Base-by-base conservation (phyloP, 768 basidiomycete species). In the Boletus subcaerulescens region DNA sequence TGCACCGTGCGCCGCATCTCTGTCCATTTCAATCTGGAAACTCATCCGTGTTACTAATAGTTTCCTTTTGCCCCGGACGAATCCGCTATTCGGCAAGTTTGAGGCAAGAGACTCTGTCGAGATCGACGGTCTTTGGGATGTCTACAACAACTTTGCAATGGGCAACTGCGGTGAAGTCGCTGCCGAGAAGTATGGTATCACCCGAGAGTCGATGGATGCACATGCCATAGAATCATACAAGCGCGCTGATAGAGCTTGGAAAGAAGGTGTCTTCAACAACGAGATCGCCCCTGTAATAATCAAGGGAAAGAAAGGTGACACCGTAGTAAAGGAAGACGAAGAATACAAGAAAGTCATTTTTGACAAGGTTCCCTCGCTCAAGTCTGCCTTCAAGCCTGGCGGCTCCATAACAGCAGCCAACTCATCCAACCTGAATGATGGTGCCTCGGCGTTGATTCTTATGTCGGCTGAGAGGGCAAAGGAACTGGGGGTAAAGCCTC, bases 71-170 rank as follows among this genome's bases (percentile, higher is more conserved):
- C 89, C 91, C 42, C 89, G 92, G 42, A 80, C 84, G 50, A 91
- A 88, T 68, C 90, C 91, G 8, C 68, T 74, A 9, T 99, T 94
- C 62, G 97, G 97, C 58, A 92, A 96, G 75, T 86, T 95, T 73
- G 84, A 87, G 57, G 73, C 93, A 40, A 85, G 76, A 59, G 97
- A 98, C 72, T 89, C 95, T 14, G 80, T 98, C 35, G 89, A 95
- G 73, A 80, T 74, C 63, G 97, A 99, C 64, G 97, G 95, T 61
- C 89, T 99, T 47, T 91, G 87, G 85, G 97, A 99, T 73, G 93
- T 92, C 49, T 97, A 93, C 82, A 94, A 97, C 80, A 86, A 98
- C 74, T 91, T 93, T 68, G 87, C 93, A 31, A 99, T 99, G 97
- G 97, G 97, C 53, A 92, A 92, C 80, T 98, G 96, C 70, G 96